These are phyloP conservation scores for Magnusiomyces paraingens DNA, from an alignment of 1,139 yeast genomes.

Conservation along the genomic window DNA sequence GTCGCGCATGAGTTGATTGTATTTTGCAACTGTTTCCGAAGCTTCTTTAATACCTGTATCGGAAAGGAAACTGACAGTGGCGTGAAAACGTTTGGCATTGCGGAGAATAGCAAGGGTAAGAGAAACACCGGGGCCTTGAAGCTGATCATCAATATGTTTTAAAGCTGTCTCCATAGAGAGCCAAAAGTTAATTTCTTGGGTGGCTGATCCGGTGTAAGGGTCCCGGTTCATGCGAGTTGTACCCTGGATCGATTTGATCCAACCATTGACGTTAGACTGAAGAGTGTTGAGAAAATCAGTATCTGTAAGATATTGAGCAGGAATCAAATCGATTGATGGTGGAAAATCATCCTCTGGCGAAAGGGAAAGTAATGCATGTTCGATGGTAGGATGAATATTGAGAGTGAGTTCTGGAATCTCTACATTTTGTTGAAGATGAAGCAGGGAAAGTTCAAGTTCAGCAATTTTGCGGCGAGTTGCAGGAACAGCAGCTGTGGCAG, in stretches of 20 bases:
- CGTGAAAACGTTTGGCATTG: slow-evolving; percentile 71
- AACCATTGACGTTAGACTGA: slow-evolving; percentile 59
- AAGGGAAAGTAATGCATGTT: slow-evolving; percentile 32
- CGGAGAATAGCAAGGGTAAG: slow-evolving; percentile 58
- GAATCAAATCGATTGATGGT: slow-evolving; percentile 29
- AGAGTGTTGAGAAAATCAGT: slow-evolving; percentile 55
- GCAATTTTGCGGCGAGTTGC: slow-evolving; percentile 45
- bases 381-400: slow-evolving; percentile 50
- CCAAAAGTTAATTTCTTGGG: slow-evolving; percentile 80
- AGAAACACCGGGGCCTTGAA: slow-evolving; percentile 47
- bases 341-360: slow-evolving; percentile 24
- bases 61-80: slow-evolving; percentile 63
- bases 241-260: slow-evolving; percentile 62
- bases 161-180: slow-evolving; percentile 61
- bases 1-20: slow-evolving; percentile 60
- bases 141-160: slow-evolving; percentile 50
- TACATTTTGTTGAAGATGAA: slow-evolving; percentile 61
- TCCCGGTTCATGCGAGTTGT: slow-evolving; percentile 48
- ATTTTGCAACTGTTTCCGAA: slow-evolving; percentile 44
- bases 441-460: slow-evolving; percentile 62
- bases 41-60: slow-evolving; percentile 67
- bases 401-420: slow-evolving; percentile 59
- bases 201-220: slow-evolving; percentile 52
- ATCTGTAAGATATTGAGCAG: slow-evolving; percentile 41
- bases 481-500: slow-evolving; percentile 18